Evolutionary conservation across 306 rosid genomes (phyloP), one percentile per base, ranked within the genome.

Genomic region (Chamaecrista fasciculata): DNA sequence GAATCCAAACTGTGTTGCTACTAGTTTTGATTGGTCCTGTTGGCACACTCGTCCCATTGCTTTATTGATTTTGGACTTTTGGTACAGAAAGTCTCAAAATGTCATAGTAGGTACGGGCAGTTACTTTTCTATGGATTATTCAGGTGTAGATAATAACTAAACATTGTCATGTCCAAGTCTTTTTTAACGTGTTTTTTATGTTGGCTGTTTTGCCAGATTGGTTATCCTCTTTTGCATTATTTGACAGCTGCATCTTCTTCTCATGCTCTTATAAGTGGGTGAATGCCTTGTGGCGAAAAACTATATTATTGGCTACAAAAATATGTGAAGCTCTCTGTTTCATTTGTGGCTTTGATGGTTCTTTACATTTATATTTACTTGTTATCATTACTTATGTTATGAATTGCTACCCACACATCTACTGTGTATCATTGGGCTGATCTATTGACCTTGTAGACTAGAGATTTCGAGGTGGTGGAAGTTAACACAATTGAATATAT

Each of bases 151-250:
- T 44, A 28, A 26, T 31, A 65, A 48, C 25, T 25, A 11, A 9
- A 7, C 10, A 31, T 18, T 25, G 16, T 25, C 31, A 66, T 34
- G 19, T 7, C 44, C 11, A 12, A 33, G 11, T 47, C 2, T 2
- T 19, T 53, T 25, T 25, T 16, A 24, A 25, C n/a, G n/a, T 39
- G 74, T 19, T 57, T 56, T 12, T 11, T 25, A 14, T 16, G 37
- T 24, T 16, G 16, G 19, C 50, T n/a, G 69, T 33, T 65, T 74
- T 42, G 28, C 62, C 18, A 0, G 33, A 14, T 24, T 16, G 28
- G 11, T 36, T 67, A 12, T 48, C 71, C 73, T 52, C 9, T 24
- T 65, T 55, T 33, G 67, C 50, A n/a, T 74, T 56, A 56, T 6
- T 74, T 4, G n/a, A 21, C 10, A 18, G 47, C 10, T 11, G 47